Evolutionary conservation across 345 rosid species (phyloP), one percentile per base, ranked within the genome.

Genomic region (Barbarea vulgaris): DNA sequence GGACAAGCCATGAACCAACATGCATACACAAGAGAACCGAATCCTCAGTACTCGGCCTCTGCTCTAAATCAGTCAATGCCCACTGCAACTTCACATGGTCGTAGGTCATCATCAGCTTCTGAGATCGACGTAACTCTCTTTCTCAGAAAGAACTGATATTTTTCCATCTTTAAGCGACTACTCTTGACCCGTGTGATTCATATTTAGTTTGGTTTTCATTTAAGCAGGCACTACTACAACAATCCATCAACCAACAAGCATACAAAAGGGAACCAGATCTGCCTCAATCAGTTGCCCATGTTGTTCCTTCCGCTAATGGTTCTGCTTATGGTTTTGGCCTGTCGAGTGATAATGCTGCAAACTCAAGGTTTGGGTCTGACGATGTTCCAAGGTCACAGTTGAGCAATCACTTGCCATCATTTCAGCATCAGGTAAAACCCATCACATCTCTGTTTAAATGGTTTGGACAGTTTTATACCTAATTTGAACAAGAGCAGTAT

Each of bases 11-110:
- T 54, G 64, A 41, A 54, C 64, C 87, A 75, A 88, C 89, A 87
- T 77, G 85, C 80, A 4, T 85, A 85, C 75, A 69, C 88, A 17
- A 82, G 94, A 81, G 94, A 87, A 76, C 82, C 74, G 33, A 87
- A 88, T 80, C 83, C 85, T 41, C 83, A 81, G 64, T 81, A 89
- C 74, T 86, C 89, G 30, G 87, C 89, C 11, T 89, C 89, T 74
- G 86, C 90, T 8, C 75, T 81, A 57, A 57, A 85, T 21, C 98
- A 85, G 72, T 73, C 90, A 31, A 72, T 81, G 85, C 83, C 93
- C 17, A 67, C 86, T 19, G 81, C 84, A 78, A 86, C 81, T 58
- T 81, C 94, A 63, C 75, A 90, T 36, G 75, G 88, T 64, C 81
- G 83, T 73, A 89, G 85, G 70, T 85, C 87, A 62, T 85, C 87